Percentiles rank a stretch among this genome's conserved stretches.
These are phyloP conservation scores for Aspergillus sojae DNA, from an alignment of 2,329 filamentous ascomycete genomes.

Conservation along the genomic window DNA sequence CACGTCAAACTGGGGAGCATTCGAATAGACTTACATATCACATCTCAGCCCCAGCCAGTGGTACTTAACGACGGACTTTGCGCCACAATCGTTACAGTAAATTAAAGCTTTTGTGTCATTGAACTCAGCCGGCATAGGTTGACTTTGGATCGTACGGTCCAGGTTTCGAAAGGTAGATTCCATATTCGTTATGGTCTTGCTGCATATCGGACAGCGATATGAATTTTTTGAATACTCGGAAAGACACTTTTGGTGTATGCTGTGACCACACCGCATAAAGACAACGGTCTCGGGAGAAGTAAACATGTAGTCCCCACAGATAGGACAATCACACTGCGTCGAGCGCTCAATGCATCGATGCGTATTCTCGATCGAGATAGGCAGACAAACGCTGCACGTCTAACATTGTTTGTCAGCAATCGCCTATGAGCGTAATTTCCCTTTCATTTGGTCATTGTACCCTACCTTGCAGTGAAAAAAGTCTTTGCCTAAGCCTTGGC, in stretches of 20 bases:
- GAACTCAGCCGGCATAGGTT: conserved; percentile 91
- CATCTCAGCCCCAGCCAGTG: conserved; percentile 97
- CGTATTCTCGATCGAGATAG: conserved; percentile 78
- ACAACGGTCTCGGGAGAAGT: conserved; percentile 85
- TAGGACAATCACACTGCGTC: conserved; percentile 93
- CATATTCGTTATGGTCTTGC: conserved; percentile 97
- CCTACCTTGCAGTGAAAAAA: conserved; percentile 96
- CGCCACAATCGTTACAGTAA: conserved; percentile 92
- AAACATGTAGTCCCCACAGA: conserved; percentile 96
- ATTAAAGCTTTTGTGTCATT: conserved; percentile 77
- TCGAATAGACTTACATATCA: conserved; percentile 49
- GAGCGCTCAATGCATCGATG: conserved; percentile 95
- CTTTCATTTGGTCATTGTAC: neutral
- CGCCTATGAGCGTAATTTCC: neutral
- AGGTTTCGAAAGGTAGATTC: conserved; percentile 90
- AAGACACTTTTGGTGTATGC: conserved; percentile 90
- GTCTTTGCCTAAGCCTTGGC: conserved; percentile 89
- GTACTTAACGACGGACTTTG: conserved; percentile 81
- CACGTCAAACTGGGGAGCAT: neutral
- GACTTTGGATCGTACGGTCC: conserved; percentile 80
- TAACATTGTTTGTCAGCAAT: conserved; percentile 39
- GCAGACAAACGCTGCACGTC: conserved; percentile 93
- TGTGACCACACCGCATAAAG: conserved; percentile 94
- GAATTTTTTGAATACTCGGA: conserved; percentile 83
- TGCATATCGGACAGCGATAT: conserved; percentile 96